These are phyloP conservation scores for Scheffersomyces lignosus DNA, from an alignment of 805 yeast genomes.

Conservation along the genomic window DNA sequence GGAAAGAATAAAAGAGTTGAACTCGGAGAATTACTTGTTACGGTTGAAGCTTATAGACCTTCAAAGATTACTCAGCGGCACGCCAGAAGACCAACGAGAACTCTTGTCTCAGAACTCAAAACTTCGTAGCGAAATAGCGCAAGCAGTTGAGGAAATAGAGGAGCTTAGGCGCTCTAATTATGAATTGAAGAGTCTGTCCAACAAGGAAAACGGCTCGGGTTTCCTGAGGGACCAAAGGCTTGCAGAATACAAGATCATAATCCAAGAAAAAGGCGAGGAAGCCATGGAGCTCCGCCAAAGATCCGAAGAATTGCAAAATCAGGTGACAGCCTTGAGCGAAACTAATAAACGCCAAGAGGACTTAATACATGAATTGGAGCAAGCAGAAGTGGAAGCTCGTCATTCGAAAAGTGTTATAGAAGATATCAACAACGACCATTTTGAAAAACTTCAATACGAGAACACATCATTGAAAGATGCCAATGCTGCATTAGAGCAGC, in stretches of 20 bases:
- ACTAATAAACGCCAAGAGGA: conserved; percentile 5
- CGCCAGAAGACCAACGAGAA: conserved; percentile 21
- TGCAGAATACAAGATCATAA: conserved; percentile 1
- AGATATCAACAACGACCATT: too few relatives aligned
- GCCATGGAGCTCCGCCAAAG: background rate
- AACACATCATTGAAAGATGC: too few relatives aligned
- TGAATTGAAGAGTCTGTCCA: conserved; percentile 3
- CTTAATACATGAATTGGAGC: too few relatives aligned
- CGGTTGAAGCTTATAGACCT: conserved; percentile 25
- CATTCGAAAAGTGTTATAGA: too few relatives aligned
- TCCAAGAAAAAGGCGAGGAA: background rate
- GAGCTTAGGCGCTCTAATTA: too few relatives aligned
- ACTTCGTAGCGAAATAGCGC: conserved; percentile 6
- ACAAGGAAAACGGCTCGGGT: conserved; percentile 6
- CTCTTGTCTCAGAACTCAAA: conserved; percentile 20
- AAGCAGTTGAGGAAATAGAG: background rate
- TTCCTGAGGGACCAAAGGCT: conserved; percentile 1
- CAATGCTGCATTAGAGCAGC: background rate
- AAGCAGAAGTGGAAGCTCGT: too few relatives aligned
- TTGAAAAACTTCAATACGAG: too few relatives aligned
- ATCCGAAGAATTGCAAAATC: conserved; percentile 4
- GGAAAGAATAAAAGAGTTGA: conserved; percentile 16
- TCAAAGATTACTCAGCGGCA: conserved; percentile 19
- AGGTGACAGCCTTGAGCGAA: conserved; percentile 2
- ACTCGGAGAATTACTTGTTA: conserved; percentile 23